Evolutionary conservation across 805 yeast species (phyloP), one percentile per base, ranked within the genome.

Genomic region (Jamesozyma rosinii): DNA sequence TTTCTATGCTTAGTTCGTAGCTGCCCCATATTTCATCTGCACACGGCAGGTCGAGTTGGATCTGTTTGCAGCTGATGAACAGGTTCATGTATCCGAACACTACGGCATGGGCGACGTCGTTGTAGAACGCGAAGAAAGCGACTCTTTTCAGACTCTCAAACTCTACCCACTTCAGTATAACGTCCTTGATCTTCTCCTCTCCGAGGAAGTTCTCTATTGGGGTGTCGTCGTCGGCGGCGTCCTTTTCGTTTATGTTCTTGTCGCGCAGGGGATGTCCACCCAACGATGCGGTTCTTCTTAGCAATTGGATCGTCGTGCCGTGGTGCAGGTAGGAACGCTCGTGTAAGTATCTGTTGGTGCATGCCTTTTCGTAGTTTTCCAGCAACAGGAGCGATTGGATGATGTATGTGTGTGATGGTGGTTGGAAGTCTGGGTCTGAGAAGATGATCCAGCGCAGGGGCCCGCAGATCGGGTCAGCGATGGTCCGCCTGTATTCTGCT

Each of bases 301-400:
- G 64, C 35, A 86, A 64, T 60, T 86, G 95, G 34, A 85, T 79
- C 0, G 89, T 79, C 0, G 95, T 82, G 4, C 92, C 95, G 59
- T 86, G 95, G 57, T 87, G 95, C 18, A 87, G 66, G 60, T 82
- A 90, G 0, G 86, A 83, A 38, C 95, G 64, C 63, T 86, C 95
- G 58, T 86, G 95, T 52, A 83, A 61, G 34, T 66, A 65, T 52
- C 95, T 66, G 37, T 76, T 73, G 0, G 86, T 69, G 51, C 82
- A 79, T 46, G 81, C 73, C 64, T 86, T 83, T 58, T 86, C 95
- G 55, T 77, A 80, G 64, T 80, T 78, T 55, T 86, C 95, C n/a
- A 87, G 59, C 48, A 87, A 58, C 43, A 83, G 61, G 48, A 86
- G 68, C 51, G 85, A 70, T 59, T 87, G 95, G 38, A 87, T 69